A percentile compares a stretch with the other conserved stretches of the same genome.
These are phyloP conservation scores for Simplicillium aogashimaense DNA, from an alignment of 2,329 filamentous ascomycete genomes.

Conservation along the genomic window DNA sequence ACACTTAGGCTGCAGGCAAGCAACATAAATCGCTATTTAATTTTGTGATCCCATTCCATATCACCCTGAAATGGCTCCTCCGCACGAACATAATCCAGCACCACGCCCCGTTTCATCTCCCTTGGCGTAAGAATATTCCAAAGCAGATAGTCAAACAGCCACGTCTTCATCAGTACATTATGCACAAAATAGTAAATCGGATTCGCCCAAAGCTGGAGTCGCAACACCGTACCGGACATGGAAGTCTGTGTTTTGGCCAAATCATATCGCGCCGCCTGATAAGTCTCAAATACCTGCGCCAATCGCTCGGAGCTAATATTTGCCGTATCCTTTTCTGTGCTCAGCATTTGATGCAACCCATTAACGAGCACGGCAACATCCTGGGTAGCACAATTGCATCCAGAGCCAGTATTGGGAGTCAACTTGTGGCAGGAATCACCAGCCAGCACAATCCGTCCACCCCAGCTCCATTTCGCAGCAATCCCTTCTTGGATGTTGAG, in stretches of 20 bases:
- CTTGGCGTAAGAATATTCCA: slow-evolving; percentile 4
- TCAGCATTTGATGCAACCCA: no score
- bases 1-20: no score
- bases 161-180: slow-evolving; percentile 8
- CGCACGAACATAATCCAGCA: slow-evolving; percentile 11
- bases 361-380: no score
- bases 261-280: no score
- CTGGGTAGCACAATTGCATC: no score
- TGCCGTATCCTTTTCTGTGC: no score
- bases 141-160: slow-evolving; percentile 3
- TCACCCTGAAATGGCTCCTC: slow-evolving; percentile 10
- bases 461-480: slow-evolving; percentile 22
- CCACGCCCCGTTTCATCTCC: slow-evolving; percentile 5
- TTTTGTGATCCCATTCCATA: slow-evolving; percentile 6
- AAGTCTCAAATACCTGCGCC: no score
- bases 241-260: slow-evolving; percentile 10
- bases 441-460: slow-evolving; percentile 21
- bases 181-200: slow-evolving; percentile 14
- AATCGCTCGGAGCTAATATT: no score
- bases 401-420: slow-evolving; percentile 15
- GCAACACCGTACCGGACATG: slow-evolving; percentile 10
- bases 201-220: slow-evolving; percentile 17
- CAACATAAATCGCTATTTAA: no score
- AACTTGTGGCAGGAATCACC: slow-evolving; percentile 28
- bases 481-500: slow-evolving; percentile 26